Base-by-base conservation (phyloP, 768 basidiomycete species). In the Auricularia auricula-judae region DNA sequence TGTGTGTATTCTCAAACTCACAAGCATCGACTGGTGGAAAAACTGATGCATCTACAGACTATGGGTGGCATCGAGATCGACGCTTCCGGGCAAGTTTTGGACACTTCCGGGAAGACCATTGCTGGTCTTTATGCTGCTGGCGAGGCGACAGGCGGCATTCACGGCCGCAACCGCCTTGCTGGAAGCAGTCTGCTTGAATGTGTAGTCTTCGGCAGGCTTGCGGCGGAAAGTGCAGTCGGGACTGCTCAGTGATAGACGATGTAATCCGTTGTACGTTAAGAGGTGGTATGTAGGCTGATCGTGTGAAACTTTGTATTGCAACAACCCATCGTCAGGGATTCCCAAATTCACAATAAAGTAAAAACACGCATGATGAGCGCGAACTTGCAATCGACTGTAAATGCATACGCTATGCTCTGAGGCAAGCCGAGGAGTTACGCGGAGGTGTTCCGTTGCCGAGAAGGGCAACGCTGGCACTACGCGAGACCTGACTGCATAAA, bases 11-110 rank as follows among this genome's bases (percentile, higher is more conserved):
- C 21, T 18, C 47, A 1, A 51, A 18, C 4, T 4, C 1, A 14
- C 39, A 14, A 7, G 8, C 39, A 8, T 18, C 3, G 18, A 18
- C 18, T 44, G 43, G 11, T 11, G 10, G 43, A 44, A 10, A 18
- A 44, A 44, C 43, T 44, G 11, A 44, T 8, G 5, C 18, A 5
- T 18, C 18, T 5, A 18, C 47, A 51, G 47, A 51, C 47, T 16
- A 51, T 51, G 47, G 47, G 29, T 1, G 61, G 79, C 29, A 51
- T 51, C 3, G 47, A 51, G 47, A 51, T 51, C 47, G 47, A 18
- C 3, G 47, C 47, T 21, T 4, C 47, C 10, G 47, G 47, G 5
- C 47, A 21, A 5, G 47, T 51, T 5, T 4, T 51, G 11, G 47
- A 51, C 47, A 51, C 47, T 18, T 51, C 47, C 18, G 47, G 47